phyloP scores from a whole-genome alignment of 148 eudicot genomes.

The Beta vulgaris region DNA sequence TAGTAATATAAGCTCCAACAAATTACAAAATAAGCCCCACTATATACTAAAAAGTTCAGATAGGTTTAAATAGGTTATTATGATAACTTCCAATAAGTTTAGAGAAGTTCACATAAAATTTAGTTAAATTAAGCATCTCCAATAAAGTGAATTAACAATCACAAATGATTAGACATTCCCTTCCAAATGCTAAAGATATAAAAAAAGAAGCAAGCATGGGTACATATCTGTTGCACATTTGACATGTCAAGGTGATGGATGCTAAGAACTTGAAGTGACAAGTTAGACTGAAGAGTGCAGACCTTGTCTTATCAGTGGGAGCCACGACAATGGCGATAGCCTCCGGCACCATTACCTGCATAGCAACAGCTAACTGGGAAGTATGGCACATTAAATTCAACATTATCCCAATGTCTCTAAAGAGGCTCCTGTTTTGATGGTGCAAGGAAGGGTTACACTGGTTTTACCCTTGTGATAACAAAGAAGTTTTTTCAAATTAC shows the following conservation, averaged over 20 bases:
- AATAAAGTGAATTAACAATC: background rate
- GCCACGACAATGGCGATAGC: slow-evolving; percentile 80
- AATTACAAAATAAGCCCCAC: no score
- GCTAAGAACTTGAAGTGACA: background rate
- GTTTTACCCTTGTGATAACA: background rate
- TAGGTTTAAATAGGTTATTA: no score
- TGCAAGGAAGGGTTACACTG: background rate
- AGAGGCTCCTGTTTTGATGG: background rate
- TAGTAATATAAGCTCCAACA: no score
- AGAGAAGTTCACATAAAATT: no score
- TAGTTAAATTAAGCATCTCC: no score
- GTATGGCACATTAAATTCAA: background rate
- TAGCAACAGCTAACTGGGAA: slow-evolving; percentile 7
- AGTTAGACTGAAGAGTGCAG: slow-evolving; percentile 5
- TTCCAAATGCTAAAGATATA: background rate
- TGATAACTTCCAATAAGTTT: no score
- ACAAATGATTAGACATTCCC: background rate
- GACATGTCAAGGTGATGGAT: background rate
- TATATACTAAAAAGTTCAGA: no score
- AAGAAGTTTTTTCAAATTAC: background rate
- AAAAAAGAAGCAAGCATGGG: background rate
- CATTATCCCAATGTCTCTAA: background rate
- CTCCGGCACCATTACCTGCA: slow-evolving; percentile 84
- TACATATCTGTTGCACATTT: background rate
- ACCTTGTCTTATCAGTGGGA: slow-evolving; percentile 79